phyloP scores from a whole-genome alignment of 805 yeast genomes.

The Pichia occidentalis region DNA sequence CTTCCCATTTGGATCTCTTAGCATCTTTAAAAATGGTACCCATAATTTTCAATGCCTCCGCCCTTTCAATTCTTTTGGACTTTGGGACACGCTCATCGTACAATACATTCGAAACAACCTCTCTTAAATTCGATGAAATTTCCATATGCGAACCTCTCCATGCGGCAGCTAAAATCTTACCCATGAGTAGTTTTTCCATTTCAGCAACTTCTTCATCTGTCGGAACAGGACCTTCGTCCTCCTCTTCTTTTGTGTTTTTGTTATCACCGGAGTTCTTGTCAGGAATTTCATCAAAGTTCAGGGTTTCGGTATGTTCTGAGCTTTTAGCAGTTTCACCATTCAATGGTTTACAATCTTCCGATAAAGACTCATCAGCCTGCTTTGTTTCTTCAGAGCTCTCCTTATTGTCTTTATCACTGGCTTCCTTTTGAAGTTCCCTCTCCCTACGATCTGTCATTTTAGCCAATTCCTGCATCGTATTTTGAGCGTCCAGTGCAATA shows the following conservation, averaged over 20 bases:
- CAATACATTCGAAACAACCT: constrained; percentile 73
- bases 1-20: constrained; percentile 77
- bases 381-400: constrained; percentile 3
- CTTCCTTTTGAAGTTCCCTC: constrained; percentile 22
- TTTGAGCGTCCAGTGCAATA: constrained; percentile 84
- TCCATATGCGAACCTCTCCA: constrained; percentile 94
- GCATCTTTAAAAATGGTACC: constrained; percentile 66
- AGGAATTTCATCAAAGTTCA: not conserved
- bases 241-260: constrained; percentile 23
- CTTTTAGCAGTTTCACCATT: too few species aligned
- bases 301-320: not conserved
- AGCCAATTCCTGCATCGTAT: constrained; percentile 65
- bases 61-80: constrained; percentile 62
- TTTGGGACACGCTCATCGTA: constrained; percentile 58
- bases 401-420: constrained; percentile 4
- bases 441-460: constrained; percentile 55
- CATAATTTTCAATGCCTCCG: constrained; percentile 67
- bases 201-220: constrained; percentile 60
- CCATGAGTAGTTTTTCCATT: constrained; percentile 74
- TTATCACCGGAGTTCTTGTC: not conserved
- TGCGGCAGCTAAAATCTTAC: constrained; percentile 86
- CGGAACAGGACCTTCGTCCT: constrained; percentile 29
- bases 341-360: too few species aligned
- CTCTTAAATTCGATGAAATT: constrained; percentile 69
- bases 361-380: not conserved